A percentile compares a stretch with the other conserved stretches of the same genome.
Evolutionary conservation across 371 early-diverging fungal species (phyloP).

Genomic region (Quaeritorhiza haematococci): DNA sequence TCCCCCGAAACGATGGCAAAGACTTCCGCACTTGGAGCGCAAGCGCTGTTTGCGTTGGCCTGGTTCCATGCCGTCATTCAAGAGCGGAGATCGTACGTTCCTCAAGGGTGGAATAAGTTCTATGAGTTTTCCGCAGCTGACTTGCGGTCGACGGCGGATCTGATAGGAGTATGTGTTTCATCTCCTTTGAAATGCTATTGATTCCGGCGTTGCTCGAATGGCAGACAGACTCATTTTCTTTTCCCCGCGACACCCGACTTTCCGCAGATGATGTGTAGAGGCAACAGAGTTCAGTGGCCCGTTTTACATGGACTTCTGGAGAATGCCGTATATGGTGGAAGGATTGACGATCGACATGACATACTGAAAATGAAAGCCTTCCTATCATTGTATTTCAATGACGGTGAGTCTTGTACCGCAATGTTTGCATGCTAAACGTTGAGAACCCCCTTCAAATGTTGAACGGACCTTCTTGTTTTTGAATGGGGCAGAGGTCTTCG

Average conservation of each 20-base stretch:
- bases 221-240: background rate
- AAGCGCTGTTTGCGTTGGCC: conserved; percentile 45
- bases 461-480: background rate
- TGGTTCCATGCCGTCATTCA: conserved; percentile 58
- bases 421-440: background rate
- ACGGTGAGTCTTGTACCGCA: conserved; percentile 21
- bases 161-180: conserved; percentile 30
- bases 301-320: conserved; percentile 45
- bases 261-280: conserved; percentile 13
- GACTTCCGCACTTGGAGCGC: conserved; percentile 33
- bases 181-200: background rate
- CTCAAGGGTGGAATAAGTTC: conserved; percentile 57
- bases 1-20: conserved; percentile 31
- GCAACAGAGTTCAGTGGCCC: conserved; percentile 37
- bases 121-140: conserved; percentile 56
- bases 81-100: conserved; percentile 49
- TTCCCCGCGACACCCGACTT: background rate
- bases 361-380: conserved; percentile 34
- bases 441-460: background rate
- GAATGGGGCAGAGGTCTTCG: conserved; percentile 35
- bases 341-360: conserved; percentile 45
- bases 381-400: conserved; percentile 37
- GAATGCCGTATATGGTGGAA: conserved; percentile 51
- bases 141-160: conserved; percentile 39
- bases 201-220: background rate